A percentile compares a stretch with the other conserved stretches of the same genome.
Evolutionary conservation across 371 early-diverging fungal species (phyloP).

Genomic region (Zopfochytrium polystomum): DNA sequence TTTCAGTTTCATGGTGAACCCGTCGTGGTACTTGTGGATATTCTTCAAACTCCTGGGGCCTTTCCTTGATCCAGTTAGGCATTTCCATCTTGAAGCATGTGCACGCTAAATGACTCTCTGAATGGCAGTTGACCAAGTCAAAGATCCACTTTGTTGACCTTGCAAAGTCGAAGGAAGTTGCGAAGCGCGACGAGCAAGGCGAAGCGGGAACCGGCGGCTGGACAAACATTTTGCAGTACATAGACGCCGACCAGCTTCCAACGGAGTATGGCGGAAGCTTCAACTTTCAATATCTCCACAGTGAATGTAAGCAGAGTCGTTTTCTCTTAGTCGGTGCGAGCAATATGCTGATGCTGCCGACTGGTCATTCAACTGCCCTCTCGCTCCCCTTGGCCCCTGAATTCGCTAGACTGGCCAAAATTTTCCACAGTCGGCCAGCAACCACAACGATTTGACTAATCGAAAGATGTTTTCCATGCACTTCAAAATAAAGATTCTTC

Average conservation of each 20-base stretch:
- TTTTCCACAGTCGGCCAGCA: no score
- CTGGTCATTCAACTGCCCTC: no score
- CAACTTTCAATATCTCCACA: slow-evolving; percentile 57
- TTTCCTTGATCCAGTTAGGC: slow-evolving; percentile 20
- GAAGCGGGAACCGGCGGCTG: slow-evolving; percentile 13
- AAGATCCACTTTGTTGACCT: slow-evolving; percentile 8
- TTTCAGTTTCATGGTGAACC: slow-evolving; percentile 42
- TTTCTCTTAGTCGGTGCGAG: no score
- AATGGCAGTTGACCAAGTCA: slow-evolving; percentile 8
- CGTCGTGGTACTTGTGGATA: slow-evolving; percentile 84
- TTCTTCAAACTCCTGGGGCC: slow-evolving; percentile 59
- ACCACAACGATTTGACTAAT: no score
- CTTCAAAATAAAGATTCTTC: no score
- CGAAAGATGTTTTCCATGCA: no score
- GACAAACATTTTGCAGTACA: slow-evolving; percentile 73
- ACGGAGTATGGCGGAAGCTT: slow-evolving; percentile 60
- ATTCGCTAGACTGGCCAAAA: no score
- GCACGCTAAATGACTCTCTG: no score
- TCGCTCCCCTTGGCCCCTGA: no score
- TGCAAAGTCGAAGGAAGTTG: slow-evolving; percentile 21
- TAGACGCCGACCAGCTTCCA: slow-evolving; percentile 55
- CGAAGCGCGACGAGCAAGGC: slow-evolving; percentile 60
- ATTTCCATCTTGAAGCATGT: no score
- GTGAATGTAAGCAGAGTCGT: no score
- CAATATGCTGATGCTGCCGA: no score